Percentiles rank a stretch among this genome's conserved stretches.
Conservation (phyloP, 192 early-diverging fungal species). For the Backusella mclennaniae region DNA sequence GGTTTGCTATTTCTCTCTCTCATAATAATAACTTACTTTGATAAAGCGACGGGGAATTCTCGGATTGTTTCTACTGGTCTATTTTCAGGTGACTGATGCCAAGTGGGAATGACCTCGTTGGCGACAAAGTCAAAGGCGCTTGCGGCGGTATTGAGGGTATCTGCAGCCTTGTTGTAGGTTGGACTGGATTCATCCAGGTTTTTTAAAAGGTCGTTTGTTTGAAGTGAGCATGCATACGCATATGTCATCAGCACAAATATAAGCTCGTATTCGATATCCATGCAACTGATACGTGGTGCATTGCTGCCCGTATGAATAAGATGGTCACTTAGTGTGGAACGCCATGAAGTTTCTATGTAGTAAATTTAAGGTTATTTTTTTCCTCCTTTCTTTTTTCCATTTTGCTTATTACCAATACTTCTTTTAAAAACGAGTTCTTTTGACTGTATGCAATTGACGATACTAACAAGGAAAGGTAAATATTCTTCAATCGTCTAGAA, state of each 20-base stretch:
- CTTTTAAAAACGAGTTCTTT: slow-evolving; percentile 31
- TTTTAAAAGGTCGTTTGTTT: slow-evolving; percentile 25
- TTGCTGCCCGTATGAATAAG: slow-evolving; percentile 44
- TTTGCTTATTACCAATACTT: slow-evolving; percentile 27
- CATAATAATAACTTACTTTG: slow-evolving; percentile 36
- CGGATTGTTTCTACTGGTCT: slow-evolving; percentile 31
- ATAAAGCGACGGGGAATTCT: slow-evolving; percentile 39
- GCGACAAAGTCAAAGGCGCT: slow-evolving; percentile 53
- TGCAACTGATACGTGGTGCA: slow-evolving; percentile 44
- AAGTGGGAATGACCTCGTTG: slow-evolving; percentile 44
- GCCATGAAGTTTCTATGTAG: slow-evolving; percentile 54
- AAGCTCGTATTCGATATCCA: slow-evolving; percentile 52
- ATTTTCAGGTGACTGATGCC: slow-evolving; percentile 28
- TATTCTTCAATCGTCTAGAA: slow-evolving; percentile 47
- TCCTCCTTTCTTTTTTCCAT: not conserved
- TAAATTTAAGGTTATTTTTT: not conserved
- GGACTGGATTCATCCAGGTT: slow-evolving; percentile 4
- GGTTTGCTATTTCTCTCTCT: not conserved
- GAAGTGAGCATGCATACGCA: slow-evolving; percentile 48
- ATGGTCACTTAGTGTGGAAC: slow-evolving; percentile 47
- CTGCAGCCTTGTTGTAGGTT: slow-evolving; percentile 41
- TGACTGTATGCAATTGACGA: slow-evolving; percentile 38
- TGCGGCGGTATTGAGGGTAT: slow-evolving; percentile 49
- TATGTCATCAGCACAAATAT: slow-evolving; percentile 56
- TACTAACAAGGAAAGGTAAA: slow-evolving; percentile 45